Evolutionary conservation across 495 filamentous ascomycete species (phyloP), one percentile per base, ranked within the genome.

Genomic region (Penicillium paxilli): DNA sequence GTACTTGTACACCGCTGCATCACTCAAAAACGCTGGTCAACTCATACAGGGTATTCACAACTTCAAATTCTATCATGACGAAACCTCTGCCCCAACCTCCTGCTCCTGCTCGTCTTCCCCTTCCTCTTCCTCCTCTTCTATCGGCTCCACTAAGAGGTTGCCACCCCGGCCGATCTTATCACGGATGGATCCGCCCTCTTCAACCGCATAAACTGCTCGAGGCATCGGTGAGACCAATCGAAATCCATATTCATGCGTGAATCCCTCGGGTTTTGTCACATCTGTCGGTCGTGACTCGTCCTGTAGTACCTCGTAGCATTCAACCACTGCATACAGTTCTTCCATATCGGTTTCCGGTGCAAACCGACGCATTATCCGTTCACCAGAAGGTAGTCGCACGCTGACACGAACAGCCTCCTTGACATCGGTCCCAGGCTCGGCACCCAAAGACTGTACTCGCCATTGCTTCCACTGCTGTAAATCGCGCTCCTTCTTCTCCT

Each of bases 311-410:
- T 91, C 87, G 66, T 93, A 87, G 70, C 94, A 98, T 63, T 98
- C 95, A 2, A 98, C 92, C 70, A 95, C 96, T 1, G 93, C 95
- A 70, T 98, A 98, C 0, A 98, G 71, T 61, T 96, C 92, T 65
- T 98, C 94, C 23, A 98, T 72, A 1, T 76, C 74, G 1, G 86
- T 82, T 2, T 82, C 74, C 3, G 77, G 72, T 1, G 73, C 59
- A 60, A 98, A 98, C 44, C 76, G 80, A 25, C 93, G 82, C 52
- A 93, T 82, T 2, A 96, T 79, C 1, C 92, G 76, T 44, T 90
- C 83, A 1, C 85, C 87, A 25, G 77, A 77, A 2, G 84, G 83
- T 71, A 96, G 80, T 52, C 92, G 87, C 22, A 98, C 76, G 37
- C 87, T 92, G 35, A 98, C 80, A 7, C 92, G 79, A n/a, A 92